Evolutionary conservation across 2,329 filamentous ascomycete genomes (phyloP), one percentile per base, ranked within the genome.

Genomic region (Cytospora leucostoma): DNA sequence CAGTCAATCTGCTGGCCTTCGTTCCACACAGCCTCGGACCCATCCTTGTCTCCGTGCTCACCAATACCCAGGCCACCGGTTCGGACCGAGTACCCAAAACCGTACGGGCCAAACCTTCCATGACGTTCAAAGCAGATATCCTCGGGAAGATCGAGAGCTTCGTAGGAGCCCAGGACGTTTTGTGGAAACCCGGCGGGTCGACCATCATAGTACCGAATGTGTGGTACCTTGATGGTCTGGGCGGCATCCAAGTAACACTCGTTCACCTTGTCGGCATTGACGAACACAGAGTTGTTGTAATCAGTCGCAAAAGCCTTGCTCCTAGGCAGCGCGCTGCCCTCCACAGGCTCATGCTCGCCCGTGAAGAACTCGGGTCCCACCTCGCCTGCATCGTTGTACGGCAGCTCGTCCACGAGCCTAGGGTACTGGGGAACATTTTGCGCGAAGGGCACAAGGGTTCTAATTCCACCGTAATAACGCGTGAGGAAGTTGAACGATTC

Each of bases 101-200:
- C 94, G 70, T 99, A 99, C 0, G 94, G 91, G 0, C 92, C 93
- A 35, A 95, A 85, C 67, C 93, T 85, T 3, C 94, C 94, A 73
- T 91, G 96, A 2, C 95, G 85, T 69, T 99, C 95, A 72, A 97
- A 97, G 77, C 95, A 99, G 54, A 97, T 85, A 70, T 96, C 89
- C 68, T 96, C 86, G 19, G 90, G 86, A 40, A 98, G 79, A 0
- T 88, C 89, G 13, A 98, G 77, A 49, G 94, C 75, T 11, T 93
- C 87, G 70, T 97, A 93, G 0, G 92, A 96, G n/a, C 95, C 95
- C 71, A 94, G 84, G 2, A 91, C 85, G 64, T 92, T 85, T 56
- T 95, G 86, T 0, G 95, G 95, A 74, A 96, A 96, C 1, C 93
- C 94, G 64, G 85, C 82, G 0, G 93, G 90, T 2, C 95, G 84